Base-by-base conservation (phyloP, 2,329 filamentous ascomycete genomes). In the Xylariaceae sp. region DNA sequence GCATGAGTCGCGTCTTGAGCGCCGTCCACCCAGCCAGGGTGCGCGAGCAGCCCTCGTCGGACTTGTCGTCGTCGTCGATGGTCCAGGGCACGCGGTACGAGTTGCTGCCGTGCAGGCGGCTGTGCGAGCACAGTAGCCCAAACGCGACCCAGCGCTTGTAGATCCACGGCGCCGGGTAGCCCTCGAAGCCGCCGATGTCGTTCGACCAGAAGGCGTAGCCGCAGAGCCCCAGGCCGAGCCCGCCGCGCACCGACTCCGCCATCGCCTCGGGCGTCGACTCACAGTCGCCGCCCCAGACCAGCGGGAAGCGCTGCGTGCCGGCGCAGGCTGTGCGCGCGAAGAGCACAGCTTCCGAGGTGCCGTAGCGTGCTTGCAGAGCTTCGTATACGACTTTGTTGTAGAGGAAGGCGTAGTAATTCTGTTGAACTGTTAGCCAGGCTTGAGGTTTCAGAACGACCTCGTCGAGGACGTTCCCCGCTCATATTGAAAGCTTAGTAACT, bases 141-240 rank as follows among this genome's bases (percentile, higher is more conserved):
- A 90, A 89, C n/a, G 86, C 86, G 5, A 90, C 86, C 87, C 87
- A 91, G 42, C 87, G 83, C 73, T 90, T 91, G 72, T 91, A 91
- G 62, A 91, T 81, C 74, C 83, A 85, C 0, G 83, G 84, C 2
- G 77, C 79, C 3, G 87, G 87, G 3, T 72, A 80, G 2, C 87
- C 87, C 65, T 91, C 87, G 62, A 91, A 89, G 0, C 86, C 86
- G 42, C 86, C 86, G 61, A 89, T 89, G 64, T 89, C 86, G 58
- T 82, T 84, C 27, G 83, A 84, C 85, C 86, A 89, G 71, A 84
- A 88, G 10, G 81, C 80, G 67, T 84, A 88, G 2, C 85, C 85
- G 37, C 80, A 83, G 1, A 89, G 72, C 11, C 84, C 83, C 36
- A 88, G 77, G 7, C 80, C 82, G 1, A 89, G 72, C 0, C 86